Conservation (phyloP, 2,329 filamentous ascomycete genomes). For the Fusarium neocosmosporiellum region DNA sequence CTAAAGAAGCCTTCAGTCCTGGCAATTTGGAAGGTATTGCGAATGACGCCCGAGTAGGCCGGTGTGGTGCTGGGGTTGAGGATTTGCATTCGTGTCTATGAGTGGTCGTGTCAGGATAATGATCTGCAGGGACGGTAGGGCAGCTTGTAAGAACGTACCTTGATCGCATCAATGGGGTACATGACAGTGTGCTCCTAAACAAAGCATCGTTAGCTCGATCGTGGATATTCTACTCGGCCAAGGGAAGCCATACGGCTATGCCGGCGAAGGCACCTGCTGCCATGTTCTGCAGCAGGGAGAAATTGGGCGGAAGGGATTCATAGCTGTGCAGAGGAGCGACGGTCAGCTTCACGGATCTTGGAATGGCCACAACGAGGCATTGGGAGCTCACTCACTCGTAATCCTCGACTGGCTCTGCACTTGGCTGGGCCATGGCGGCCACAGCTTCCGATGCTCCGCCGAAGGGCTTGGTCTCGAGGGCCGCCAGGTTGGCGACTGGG, state of each 20-base stretch:
- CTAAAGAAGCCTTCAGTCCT: slow-evolving; percentile 89
- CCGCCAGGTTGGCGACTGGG: slow-evolving; percentile 67
- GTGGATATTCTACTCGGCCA: background rate
- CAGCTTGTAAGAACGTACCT: slow-evolving; percentile 67
- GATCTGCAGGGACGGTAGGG: slow-evolving; percentile 2
- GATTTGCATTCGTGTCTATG: slow-evolving; percentile 96
- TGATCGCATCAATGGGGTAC: slow-evolving; percentile 98
- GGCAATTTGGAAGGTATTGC: slow-evolving; percentile 93
- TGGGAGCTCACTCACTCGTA: slow-evolving; percentile 73
- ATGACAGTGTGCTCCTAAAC: slow-evolving; percentile 94
- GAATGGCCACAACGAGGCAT: background rate
- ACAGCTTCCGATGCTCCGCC: slow-evolving; percentile 74
- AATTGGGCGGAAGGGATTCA: slow-evolving; percentile 93
- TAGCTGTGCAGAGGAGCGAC: slow-evolving; percentile 66
- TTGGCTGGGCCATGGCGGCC: slow-evolving; percentile 77
- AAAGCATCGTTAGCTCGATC: slow-evolving; percentile 29
- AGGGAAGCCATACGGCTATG: slow-evolving; percentile 77
- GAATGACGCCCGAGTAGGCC: slow-evolving; percentile 89
- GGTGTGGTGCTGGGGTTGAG: slow-evolving; percentile 84
- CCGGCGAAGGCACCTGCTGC: slow-evolving; percentile 95
- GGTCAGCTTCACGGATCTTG: slow-evolving; percentile 8
- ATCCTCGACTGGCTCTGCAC: slow-evolving; percentile 71
- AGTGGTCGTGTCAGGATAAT: slow-evolving; percentile 28
- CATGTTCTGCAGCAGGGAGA: slow-evolving; percentile 95
- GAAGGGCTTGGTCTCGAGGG: slow-evolving; percentile 69